Base-by-base conservation (phyloP, 2,329 filamentous ascomycete genomes). In the Aspergillus sp. region DNA sequence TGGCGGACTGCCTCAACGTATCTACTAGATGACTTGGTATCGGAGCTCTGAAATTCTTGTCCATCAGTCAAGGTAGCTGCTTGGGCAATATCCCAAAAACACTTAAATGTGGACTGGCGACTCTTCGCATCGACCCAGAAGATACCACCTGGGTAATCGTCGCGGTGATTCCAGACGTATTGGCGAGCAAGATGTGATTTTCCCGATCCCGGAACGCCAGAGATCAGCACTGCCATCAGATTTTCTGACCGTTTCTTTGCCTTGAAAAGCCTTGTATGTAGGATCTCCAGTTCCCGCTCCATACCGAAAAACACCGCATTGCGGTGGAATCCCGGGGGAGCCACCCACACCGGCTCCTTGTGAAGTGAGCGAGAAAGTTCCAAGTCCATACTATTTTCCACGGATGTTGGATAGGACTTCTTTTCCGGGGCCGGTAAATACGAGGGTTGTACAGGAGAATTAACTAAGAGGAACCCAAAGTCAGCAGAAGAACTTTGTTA, bases 61-160 rank as follows among this genome's bases (percentile, higher is more conserved):
- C 70, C 72, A 39, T 80, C 80, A 20, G 76, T 77, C 20, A 85
- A 67, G 1, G 79, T 80, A 15, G 81, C 81, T 13, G 80, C 81
- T 66, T 83, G 82, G 1, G 85, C 86, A 60, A 90, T 87, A 48
- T 86, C 83, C 83, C 85, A 87, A 67, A 83, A 89, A 32, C 84
- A 84, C 48, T 84, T 82, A 52, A 82, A 81, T 34, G 85, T 77
- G 49, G 87, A 85, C 52, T 83, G 75, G 3, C 78, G 68, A 1
- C 83, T 84, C 62, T 85, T 87, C 8, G 85, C 84, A 48, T 85
- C 81, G 15, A 89, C 80, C 88, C 88, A 90, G 69, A 88, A 90
- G 43, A 89, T 79, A 1, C 88, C 88, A 2, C 86, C 86, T 0
- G 83, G 81, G 63, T 87, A 90, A 58, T 83, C 76, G 4, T 79